phyloP scores from a whole-genome alignment of 108 stramenopile genomes.

The Skeletonema potamos region DNA sequence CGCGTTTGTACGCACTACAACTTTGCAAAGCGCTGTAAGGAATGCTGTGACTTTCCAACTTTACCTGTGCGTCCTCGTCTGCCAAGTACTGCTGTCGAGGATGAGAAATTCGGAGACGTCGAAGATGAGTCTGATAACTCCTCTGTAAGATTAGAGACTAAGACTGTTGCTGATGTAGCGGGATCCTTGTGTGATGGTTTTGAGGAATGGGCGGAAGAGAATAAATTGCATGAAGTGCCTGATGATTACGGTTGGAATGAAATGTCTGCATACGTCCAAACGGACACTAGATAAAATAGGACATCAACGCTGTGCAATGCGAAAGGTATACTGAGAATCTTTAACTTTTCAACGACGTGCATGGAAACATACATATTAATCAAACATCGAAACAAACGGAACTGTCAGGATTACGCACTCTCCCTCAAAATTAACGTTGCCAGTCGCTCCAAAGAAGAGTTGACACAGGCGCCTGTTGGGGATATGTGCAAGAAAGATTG shows the following conservation, averaged over 20 bases:
- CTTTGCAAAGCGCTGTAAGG: conserved; percentile 69
- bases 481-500: no score
- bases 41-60: conserved; percentile 72
- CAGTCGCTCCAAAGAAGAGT: background rate
- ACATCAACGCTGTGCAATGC: background rate
- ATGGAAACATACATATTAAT: background rate
- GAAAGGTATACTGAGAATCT: background rate
- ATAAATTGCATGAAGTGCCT: conserved; percentile 49
- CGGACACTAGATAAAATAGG: background rate
- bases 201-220: conserved; percentile 59
- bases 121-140: background rate
- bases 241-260: conserved; percentile 84
- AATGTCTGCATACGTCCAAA: conserved; percentile 38
- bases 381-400: background rate
- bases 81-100: conserved; percentile 14
- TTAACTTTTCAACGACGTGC: background rate
- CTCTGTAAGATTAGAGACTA: background rate
- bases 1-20: conserved; percentile 78
- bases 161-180: conserved; percentile 64
- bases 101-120: conserved; percentile 8
- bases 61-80: conserved; percentile 53
- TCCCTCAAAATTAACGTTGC: background rate
- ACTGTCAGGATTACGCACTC: background rate
- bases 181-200: conserved; percentile 65
- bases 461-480: no score